Percentiles rank a stretch among this genome's conserved stretches.
Evolutionary conservation across 2,329 filamentous ascomycete genomes (phyloP).

Genomic region (Zymoseptoria pseudotritici): DNA sequence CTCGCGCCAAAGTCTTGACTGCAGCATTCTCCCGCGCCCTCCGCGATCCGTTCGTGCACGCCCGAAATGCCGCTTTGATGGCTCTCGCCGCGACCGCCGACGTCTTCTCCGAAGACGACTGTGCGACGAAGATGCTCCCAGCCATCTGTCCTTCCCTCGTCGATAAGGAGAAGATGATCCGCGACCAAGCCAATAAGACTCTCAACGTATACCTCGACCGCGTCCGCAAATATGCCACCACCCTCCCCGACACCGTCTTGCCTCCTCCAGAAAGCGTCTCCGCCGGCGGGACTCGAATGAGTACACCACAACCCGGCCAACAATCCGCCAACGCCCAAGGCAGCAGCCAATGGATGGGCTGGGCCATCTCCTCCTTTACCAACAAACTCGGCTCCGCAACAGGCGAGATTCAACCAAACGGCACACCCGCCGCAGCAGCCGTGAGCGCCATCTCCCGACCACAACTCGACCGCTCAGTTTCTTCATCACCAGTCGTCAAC

Average conservation of each 20-base stretch:
- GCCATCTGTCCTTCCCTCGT: conserved; percentile 76
- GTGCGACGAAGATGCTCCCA: conserved; percentile 74
- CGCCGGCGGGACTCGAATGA: conserved; percentile 56
- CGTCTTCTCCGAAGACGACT: conserved; percentile 82
- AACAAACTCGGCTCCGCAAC: conserved; percentile 81
- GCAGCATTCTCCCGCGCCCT: conserved; percentile 87
- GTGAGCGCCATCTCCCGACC: conserved; percentile 17
- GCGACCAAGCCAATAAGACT: conserved; percentile 85
- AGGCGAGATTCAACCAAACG: conserved; percentile 69
- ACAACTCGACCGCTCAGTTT: conserved; percentile 1
- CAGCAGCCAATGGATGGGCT: conserved; percentile 74
- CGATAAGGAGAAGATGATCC: conserved; percentile 90
- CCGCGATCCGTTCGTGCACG: conserved; percentile 90
- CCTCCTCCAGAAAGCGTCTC: conserved; percentile 53
- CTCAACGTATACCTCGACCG: conserved; percentile 78
- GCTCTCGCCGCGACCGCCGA: conserved; percentile 80
- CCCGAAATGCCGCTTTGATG: conserved; percentile 79
- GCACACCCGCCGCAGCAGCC: conserved; percentile 31
- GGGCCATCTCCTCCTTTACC: conserved; percentile 97
- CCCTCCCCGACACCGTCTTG: conserved; percentile 72
- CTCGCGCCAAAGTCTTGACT: conserved; percentile 80
- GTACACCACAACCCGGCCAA: conserved; percentile 58
- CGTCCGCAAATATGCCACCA: conserved; percentile 67
- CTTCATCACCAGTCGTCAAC: conserved; percentile 22
- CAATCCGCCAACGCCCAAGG: conserved; percentile 28